Percentiles rank a stretch among this genome's conserved stretches.
Conservation (phyloP, 768 basidiomycete species). For the Termitomyces sp. region DNA sequence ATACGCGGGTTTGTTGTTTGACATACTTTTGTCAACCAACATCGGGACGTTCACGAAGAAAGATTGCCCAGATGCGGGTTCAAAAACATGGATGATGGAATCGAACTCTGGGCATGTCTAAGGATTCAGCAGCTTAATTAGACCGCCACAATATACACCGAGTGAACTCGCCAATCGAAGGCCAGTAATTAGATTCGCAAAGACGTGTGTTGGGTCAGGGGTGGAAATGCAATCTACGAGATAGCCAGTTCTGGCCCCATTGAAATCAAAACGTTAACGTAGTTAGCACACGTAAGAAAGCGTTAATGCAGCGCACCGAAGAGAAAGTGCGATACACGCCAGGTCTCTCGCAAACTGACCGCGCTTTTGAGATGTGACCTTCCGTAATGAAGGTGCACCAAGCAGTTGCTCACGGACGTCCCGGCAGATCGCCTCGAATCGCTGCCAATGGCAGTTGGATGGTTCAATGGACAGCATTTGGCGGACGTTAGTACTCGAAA, state of each 20-base stretch:
- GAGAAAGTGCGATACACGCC: constrained; percentile 32
- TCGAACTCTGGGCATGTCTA: constrained; percentile 25
- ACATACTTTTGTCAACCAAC: constrained; percentile 8
- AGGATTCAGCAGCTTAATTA: background rate
- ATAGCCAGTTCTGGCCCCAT: constrained; percentile 34
- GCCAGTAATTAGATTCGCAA: constrained; percentile 26
- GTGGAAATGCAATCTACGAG: constrained; percentile 43
- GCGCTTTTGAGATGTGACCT: constrained; percentile 13
- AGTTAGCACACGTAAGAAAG: background rate
- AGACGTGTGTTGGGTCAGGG: constrained; percentile 26
- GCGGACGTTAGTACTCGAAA: background rate
- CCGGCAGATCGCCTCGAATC: constrained; percentile 3
- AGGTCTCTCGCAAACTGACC: constrained; percentile 32
- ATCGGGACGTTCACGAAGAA: constrained; percentile 45
- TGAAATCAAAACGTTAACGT: background rate
- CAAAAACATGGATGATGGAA: constrained; percentile 38
- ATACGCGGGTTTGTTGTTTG: constrained; percentile 5
- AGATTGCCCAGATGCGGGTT: constrained; percentile 41
- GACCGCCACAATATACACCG: background rate
- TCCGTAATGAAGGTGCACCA: constrained; percentile 8
- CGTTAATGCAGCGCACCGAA: constrained; percentile 26
- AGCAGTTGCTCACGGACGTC: constrained; percentile 9
- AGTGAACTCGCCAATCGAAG: constrained; percentile 31
- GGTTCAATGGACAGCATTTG: background rate
- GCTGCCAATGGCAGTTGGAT: background rate